phyloP scores from a whole-genome alignment of 2,329 filamentous ascomycete genomes.

The Hirsutella rhossiliensis region DNA sequence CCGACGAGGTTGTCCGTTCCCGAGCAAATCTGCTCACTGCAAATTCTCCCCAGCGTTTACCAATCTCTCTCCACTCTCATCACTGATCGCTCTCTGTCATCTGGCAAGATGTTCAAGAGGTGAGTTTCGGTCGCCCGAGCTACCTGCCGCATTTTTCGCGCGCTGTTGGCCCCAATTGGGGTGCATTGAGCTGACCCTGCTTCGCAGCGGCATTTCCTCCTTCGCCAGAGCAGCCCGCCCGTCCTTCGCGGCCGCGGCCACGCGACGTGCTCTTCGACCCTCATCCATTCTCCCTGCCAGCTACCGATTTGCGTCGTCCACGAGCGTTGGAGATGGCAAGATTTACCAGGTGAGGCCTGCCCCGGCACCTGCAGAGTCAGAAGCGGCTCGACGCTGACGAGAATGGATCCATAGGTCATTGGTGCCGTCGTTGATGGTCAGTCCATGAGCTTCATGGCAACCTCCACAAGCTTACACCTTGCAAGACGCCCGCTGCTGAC shows the following conservation, averaged over 20 bases:
- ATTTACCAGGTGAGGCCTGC: conserved; percentile 49
- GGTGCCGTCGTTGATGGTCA: conserved; percentile 98
- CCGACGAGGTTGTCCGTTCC: conserved; percentile 28
- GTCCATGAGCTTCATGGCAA: conserved; percentile 23
- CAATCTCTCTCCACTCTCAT: conserved; percentile 47
- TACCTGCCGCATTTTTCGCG: conserved; percentile 12
- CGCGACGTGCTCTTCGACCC: conserved; percentile 46
- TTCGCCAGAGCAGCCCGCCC: conserved; percentile 51
- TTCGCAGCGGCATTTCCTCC: conserved; percentile 52
- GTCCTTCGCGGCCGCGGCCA: conserved; percentile 43
- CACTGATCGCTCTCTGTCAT: conserved; percentile 53
- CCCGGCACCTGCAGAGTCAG: not conserved
- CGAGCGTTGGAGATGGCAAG: conserved; percentile 50
- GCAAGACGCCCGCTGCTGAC: conserved; percentile 9
- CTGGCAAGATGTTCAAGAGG: conserved; percentile 76
- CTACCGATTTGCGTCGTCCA: conserved; percentile 47
- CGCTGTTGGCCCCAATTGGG: conserved; percentile 29
- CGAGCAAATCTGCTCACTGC: conserved; percentile 37
- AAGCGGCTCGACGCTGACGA: conserved; percentile 16
- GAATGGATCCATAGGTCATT: conserved; percentile 68
- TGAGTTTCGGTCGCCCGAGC: conserved; percentile 34
- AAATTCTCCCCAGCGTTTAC: conserved; percentile 36
- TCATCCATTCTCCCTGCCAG: conserved; percentile 39
- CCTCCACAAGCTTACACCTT: not conserved
- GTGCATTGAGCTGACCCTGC: conserved; percentile 32